Base-by-base conservation (phyloP, 2,329 filamentous ascomycete species). In the Tolypocladium capitatum region DNA sequence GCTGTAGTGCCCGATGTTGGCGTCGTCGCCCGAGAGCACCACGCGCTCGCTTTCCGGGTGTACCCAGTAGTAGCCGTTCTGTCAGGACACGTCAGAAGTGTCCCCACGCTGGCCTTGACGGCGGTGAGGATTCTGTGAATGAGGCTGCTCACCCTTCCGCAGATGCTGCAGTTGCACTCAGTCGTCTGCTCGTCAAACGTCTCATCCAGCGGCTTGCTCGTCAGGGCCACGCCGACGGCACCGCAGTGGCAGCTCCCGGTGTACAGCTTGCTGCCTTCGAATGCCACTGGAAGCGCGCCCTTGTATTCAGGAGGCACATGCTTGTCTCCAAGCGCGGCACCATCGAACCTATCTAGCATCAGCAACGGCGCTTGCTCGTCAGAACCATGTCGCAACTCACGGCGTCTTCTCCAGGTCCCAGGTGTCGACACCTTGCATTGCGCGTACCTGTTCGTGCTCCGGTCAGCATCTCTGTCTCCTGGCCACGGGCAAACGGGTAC, bases 161-260 rank as follows among this genome's bases (percentile, higher is more conserved):
- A 76, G 52, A 68, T 65, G 55, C 73, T 76, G 63, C 74, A 77
- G 57, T 74, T 72, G 61, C 74, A 76, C 45, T 73, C 68, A 1
- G 60, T 24, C 5, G 66, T 51, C 1, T 13, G 45, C 13, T 62
- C 63, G 3, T 57, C 47, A 28, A 51, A 63, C 11, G 56, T 66
- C 55, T 59, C 63, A 54, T 70, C 64, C 10, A 76, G 54, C 1
- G 70, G 65, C 52, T 67, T 66, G 48, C 62, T 62, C 45, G 62
- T 65, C 33, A 75, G 36, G 1, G 71, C 68, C 1, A 74, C 47
- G 16, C 60, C 68, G 24, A 77, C 62, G 20, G 66, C 67, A 28
- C 74, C 74, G 56, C 74, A 78, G 58, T 77, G 74, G 56, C 74
- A 78, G 56, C 70, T 68, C 9, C 74, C 74, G 14, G 68, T 68